These are phyloP conservation scores for Corrigiola litoralis DNA, from an alignment of 179 eudicot species.

Conservation along the genomic window DNA sequence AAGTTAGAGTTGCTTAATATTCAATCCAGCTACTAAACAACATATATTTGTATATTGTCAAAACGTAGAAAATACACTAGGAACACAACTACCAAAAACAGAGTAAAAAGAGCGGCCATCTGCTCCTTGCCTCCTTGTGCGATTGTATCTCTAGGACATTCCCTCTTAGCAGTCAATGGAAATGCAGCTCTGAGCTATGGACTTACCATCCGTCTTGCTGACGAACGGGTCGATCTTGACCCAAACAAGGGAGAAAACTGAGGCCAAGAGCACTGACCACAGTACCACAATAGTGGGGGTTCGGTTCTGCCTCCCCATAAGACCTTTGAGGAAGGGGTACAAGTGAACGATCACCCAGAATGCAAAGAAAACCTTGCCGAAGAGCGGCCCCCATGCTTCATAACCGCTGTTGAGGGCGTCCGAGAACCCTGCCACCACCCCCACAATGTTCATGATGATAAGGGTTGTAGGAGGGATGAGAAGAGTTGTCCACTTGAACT, in stretches of 20 bases:
- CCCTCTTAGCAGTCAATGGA: conserved; percentile 66
- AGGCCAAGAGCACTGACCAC: conserved; percentile 42
- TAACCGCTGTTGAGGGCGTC: conserved; percentile 46
- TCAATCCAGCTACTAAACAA: conserved; percentile 13
- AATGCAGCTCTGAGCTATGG: conserved; percentile 53
- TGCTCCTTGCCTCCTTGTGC: neutral
- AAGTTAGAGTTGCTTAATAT: conserved; percentile 18
- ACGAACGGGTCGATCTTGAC: conserved; percentile 44
- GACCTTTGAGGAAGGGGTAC: conserved; percentile 50
- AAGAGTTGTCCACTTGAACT: conserved; percentile 47
- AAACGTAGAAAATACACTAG: no score
- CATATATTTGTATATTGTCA: no score
- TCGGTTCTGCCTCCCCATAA: conserved; percentile 49
- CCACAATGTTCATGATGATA: conserved; percentile 41
- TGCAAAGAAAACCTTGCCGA: conserved; percentile 43
- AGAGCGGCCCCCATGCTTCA: conserved; percentile 50
- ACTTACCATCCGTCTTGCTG: conserved; percentile 26
- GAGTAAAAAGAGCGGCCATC: neutral
- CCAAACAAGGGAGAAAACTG: conserved; percentile 55
- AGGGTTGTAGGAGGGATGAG: conserved; percentile 50
- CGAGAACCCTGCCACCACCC: conserved; percentile 50
- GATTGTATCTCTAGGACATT: neutral
- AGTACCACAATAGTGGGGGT: conserved; percentile 39
- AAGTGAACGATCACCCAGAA: conserved; percentile 46
- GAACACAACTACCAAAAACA: no score